Conservation (phyloP, 2,329 filamentous ascomycete genomes). For the Intubia oerlemansii region DNA sequence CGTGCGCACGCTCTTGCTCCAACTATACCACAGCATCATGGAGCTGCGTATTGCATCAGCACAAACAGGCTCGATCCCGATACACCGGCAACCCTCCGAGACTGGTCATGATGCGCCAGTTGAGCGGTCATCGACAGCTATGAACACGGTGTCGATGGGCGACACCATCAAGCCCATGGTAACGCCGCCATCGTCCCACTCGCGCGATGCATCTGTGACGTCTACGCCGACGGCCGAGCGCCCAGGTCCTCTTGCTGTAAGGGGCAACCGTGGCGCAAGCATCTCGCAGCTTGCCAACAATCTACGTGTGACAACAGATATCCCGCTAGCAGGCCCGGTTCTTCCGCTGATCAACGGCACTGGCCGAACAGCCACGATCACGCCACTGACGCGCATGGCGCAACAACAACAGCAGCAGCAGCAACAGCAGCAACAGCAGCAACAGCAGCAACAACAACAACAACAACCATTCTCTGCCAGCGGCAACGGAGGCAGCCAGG, state of each 20-base stretch:
- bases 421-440: too few species aligned
- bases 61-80: not conserved
- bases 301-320: conserved; percentile 34
- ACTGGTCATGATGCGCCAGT: too few species aligned
- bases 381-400: conserved; percentile 32
- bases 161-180: conserved; percentile 20
- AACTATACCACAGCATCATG: conserved; percentile 46
- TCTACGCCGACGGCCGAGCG: conserved; percentile 30
- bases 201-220: conserved; percentile 4
- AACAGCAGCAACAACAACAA: too few species aligned
- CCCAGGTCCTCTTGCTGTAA: conserved; percentile 15
- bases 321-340: conserved; percentile 15
- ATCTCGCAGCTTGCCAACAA: conserved; percentile 26
- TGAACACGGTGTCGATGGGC: conserved; percentile 11
- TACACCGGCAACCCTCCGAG: too few species aligned
- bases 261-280: conserved; percentile 17
- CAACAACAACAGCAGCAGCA: too few species aligned
- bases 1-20: conserved; percentile 40
- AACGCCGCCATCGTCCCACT: conserved; percentile 21
- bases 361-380: conserved; percentile 28
- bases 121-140: conserved; percentile 4
- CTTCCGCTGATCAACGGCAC: conserved; percentile 25
- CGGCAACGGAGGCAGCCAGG: too few species aligned
- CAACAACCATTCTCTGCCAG: too few species aligned
- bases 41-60: conserved; percentile 33